Percentiles rank a stretch among this genome's conserved stretches.
These are phyloP conservation scores for Rhodosorus marinus DNA, from an alignment of 23 red algal genomes.

Conservation along the genomic window DNA sequence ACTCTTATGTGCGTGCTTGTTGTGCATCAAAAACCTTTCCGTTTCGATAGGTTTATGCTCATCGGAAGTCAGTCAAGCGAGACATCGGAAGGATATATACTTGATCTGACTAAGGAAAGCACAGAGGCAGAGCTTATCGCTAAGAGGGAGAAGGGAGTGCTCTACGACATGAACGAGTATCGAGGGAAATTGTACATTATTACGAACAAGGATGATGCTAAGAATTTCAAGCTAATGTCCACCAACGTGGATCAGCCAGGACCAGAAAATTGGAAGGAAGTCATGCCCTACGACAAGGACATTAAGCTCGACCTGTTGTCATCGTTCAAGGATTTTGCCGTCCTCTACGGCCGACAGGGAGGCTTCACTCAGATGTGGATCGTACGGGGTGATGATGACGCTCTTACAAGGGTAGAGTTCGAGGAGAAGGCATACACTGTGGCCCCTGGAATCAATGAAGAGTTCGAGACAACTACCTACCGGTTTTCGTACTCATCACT, in stretches of 20 bases:
- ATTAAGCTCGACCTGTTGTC: conserved; percentile 20
- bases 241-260: conserved; percentile 2
- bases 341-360: conserved; percentile 9
- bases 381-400: not conserved
- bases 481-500: conserved; percentile 29
- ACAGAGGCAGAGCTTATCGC: conserved; percentile 9
- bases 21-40: too few relatives aligned
- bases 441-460: not conserved
- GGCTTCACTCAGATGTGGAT: conserved; percentile 32
- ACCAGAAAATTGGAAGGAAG: conserved; percentile 16
- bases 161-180: conserved; percentile 24
- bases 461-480: conserved; percentile 14
- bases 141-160: conserved; percentile 4
- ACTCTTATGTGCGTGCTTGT: too few relatives aligned
- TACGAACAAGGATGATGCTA: conserved; percentile 32
- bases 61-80: conserved; percentile 23
- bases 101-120: conserved; percentile 20
- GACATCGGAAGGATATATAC: conserved; percentile 24
- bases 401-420: conserved; percentile 4
- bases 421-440: conserved; percentile 31
- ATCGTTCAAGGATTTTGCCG: conserved; percentile 32
- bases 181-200: conserved; percentile 12
- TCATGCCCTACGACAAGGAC: conserved; percentile 20
- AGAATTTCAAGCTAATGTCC: conserved; percentile 30
- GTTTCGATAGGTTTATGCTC: conserved; percentile 30